Conservation (phyloP, 441 rosid species). For the Erysimum pusillum region DNA sequence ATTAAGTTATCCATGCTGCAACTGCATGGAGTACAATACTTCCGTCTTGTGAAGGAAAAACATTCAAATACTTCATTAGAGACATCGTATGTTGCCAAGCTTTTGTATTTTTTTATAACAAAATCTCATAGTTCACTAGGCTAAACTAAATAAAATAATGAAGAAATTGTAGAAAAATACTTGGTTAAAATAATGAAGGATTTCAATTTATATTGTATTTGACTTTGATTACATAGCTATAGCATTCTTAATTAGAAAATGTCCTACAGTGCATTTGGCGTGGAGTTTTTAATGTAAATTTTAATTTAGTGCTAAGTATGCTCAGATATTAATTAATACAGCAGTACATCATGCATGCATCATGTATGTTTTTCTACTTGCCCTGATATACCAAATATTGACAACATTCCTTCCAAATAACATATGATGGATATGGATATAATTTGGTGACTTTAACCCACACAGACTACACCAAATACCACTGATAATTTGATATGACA, state of each 20-base stretch:
- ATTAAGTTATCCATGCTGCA: background rate
- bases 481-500: background rate
- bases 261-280: background rate
- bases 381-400: background rate
- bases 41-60: too few species aligned
- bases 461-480: background rate
- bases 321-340: background rate
- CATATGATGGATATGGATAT: too few species aligned
- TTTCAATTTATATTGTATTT: background rate
- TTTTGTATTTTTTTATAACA: too few species aligned
- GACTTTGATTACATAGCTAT: conserved; percentile 1
- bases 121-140: background rate
- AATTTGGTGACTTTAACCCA: conserved; percentile 4
- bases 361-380: background rate
- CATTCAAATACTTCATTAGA: too few species aligned
- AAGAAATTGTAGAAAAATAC: background rate
- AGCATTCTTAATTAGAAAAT: conserved; percentile 3
- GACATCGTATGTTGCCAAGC: too few species aligned
- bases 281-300: too few species aligned
- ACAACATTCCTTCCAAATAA: background rate
- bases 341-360: background rate
- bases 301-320: background rate
- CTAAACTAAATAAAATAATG: background rate
- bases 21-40: too few species aligned
- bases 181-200: background rate